Evolutionary conservation across 345 rosid species (phyloP), one percentile per base, ranked within the genome.

Genomic region (Xanthoceras sorbifolium): DNA sequence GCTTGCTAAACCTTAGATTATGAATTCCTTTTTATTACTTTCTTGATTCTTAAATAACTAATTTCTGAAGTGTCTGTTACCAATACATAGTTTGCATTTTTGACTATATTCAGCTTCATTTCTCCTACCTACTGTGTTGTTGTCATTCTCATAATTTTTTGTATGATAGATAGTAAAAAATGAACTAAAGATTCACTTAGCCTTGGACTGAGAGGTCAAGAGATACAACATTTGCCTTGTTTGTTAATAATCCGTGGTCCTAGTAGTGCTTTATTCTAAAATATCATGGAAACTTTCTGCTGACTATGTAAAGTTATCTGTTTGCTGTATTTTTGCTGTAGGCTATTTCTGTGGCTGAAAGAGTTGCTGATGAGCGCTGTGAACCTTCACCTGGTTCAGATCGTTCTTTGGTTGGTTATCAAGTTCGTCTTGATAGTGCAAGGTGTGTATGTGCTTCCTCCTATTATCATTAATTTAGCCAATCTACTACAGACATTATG

Each of bases 311-410:
- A 64, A 38, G 38, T 68, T 23, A 57, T 22, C 26, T 9, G 72
- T 72, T 78, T 67, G 57, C 67, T 57, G 29, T 68, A 68, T 6
- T 55, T 55, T 72, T 80, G 76, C 78, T 86, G 76, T 82, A 94
- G 98, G 97, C 98, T 86, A 90, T 91, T 84, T 93, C 97, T 77
- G 98, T 94, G 72, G 97, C 98, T 76, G 97, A 91, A 84, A 90
- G 97, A 84, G 97, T 93, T 86, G 90, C 95, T 69, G 93, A 93
- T 79, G 97, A 94, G 87, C 97, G 97, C 31, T 91, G 91, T 82
- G 98, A 93, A 87, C 82, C 89, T 82, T 84, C 90, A 59, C 97
- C 97, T 52, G 98, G 98, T 89, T 85, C 83, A 40, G 78, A 76
- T 83, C 91, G 93, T 79, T 93, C 97, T 74, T 77, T 91, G 87